Evolutionary conservation across 768 basidiomycete genomes (phyloP).

Genomic region (Chiua virens): DNA sequence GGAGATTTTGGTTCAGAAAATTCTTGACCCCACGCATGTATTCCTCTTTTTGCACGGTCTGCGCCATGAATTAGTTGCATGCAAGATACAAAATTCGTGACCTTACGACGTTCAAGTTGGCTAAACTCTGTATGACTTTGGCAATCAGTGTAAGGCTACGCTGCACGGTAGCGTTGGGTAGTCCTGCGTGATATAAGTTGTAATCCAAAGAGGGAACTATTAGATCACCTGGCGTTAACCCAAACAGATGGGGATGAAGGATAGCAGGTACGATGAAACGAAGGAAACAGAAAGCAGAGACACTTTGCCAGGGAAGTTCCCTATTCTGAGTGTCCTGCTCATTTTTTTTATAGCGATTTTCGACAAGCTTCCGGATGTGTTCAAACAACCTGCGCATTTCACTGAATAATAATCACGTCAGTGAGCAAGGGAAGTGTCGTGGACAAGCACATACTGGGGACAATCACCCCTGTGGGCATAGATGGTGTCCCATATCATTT

Average conservation of each 20-base stretch:
- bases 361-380: constrained; percentile 71
- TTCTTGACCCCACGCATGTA: constrained; percentile 77
- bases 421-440: constrained; percentile 1
- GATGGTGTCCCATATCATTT: constrained; percentile 79
- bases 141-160: constrained; percentile 83
- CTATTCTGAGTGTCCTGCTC: constrained; percentile 42
- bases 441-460: constrained; percentile 56
- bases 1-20: constrained; percentile 62
- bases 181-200: constrained; percentile 45
- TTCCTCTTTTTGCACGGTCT: constrained; percentile 75
- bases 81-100: not conserved
- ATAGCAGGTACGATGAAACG: constrained; percentile 90
- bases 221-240: constrained; percentile 65
- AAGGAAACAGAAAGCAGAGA: constrained; percentile 88
- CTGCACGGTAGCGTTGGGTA: constrained; percentile 65
- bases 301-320: constrained; percentile 75
- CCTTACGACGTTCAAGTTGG: constrained; percentile 76
- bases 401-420: constrained; percentile 36
- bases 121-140: constrained; percentile 86
- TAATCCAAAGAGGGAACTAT: not conserved
- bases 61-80: constrained; percentile 2
- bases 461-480: constrained; percentile 72
- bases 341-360: constrained; percentile 54
- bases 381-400: constrained; percentile 72
- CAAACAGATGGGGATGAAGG: constrained; percentile 83